Conservation (phyloP, 495 filamentous ascomycete genomes). For the Aspergillus cavernicola region DNA sequence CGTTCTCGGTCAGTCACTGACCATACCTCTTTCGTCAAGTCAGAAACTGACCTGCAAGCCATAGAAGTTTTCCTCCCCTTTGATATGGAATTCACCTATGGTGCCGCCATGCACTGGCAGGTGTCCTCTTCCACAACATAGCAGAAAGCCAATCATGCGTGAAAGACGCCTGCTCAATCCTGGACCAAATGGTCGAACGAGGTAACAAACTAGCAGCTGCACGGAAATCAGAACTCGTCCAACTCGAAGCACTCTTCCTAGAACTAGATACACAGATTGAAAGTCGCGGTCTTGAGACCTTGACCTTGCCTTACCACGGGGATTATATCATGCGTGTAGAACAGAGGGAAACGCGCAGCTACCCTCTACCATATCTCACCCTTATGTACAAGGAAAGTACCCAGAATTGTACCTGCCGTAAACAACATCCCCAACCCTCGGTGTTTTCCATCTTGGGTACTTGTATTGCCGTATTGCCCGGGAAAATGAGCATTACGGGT, state of each 20-base stretch:
- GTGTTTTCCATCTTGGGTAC: too few relatives aligned
- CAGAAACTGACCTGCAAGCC: not conserved
- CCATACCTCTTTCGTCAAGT: not conserved
- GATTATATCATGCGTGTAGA: too few relatives aligned
- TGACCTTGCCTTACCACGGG: too few relatives aligned
- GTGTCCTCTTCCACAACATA: conserved; percentile 26
- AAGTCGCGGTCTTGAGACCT: not conserved
- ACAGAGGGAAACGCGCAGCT: too few relatives aligned
- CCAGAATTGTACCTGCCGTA: too few relatives aligned
- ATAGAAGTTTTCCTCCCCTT: conserved; percentile 39
- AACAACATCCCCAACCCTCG: too few relatives aligned
- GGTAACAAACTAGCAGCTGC: conserved; percentile 30
- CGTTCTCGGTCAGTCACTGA: conserved; percentile 26
- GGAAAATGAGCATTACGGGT: too few relatives aligned
- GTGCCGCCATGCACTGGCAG: conserved; percentile 31
- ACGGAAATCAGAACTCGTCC: conserved; percentile 25
- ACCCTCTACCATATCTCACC: too few relatives aligned
- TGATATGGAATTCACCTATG: conserved; percentile 38
- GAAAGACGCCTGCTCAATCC: conserved; percentile 22
- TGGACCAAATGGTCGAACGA: conserved; percentile 34
- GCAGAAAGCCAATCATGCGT: conserved; percentile 17
- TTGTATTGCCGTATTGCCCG: too few relatives aligned
- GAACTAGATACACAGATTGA: conserved; percentile 13
- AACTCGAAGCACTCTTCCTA: conserved; percentile 24
- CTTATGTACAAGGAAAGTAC: too few relatives aligned